phyloP scores from a whole-genome alignment of 2,329 filamentous ascomycete genomes.

The Colletotrichum euphorbiae region DNA sequence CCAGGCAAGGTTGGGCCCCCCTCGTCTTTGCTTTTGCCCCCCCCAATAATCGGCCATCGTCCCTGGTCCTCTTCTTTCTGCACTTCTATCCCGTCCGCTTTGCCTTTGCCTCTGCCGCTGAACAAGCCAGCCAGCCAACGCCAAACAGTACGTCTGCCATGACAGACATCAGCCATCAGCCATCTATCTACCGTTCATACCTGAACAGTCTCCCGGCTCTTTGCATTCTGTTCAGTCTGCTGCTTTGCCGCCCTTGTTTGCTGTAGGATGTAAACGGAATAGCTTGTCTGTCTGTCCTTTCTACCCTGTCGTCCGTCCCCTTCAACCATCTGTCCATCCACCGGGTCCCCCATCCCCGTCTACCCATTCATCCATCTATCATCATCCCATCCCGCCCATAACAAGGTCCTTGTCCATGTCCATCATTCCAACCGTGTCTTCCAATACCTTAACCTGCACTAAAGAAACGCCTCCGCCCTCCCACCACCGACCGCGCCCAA shows the following conservation, averaged over 20 bases:
- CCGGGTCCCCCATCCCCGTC: background rate
- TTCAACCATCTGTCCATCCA: background rate
- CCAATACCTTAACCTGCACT: background rate
- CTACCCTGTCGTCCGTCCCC: background rate
- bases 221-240: background rate
- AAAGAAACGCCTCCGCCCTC: slow-evolving; percentile 16
- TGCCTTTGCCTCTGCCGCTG: too few species aligned
- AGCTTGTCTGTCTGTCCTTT: background rate
- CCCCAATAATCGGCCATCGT: slow-evolving; percentile 9
- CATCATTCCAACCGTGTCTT: slow-evolving; percentile 10
- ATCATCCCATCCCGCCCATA: slow-evolving; percentile 5
- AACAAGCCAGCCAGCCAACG: slow-evolving; percentile 6
- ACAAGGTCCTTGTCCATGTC: slow-evolving; percentile 11
- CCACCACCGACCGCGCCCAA: slow-evolving; percentile 8
- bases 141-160: background rate
- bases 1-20: background rate
- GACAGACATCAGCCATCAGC: slow-evolving; percentile 2
- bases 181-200: background rate
- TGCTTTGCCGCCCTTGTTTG: slow-evolving; percentile 2
- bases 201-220: background rate
- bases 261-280: background rate
- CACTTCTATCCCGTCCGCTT: slow-evolving; percentile 9
- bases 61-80: slow-evolving; percentile 6
- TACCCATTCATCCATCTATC: background rate
- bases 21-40: slow-evolving; percentile 8